phyloP scores from a whole-genome alignment of 2,329 filamentous ascomycete species.

The Fusarium newnesense region DNA sequence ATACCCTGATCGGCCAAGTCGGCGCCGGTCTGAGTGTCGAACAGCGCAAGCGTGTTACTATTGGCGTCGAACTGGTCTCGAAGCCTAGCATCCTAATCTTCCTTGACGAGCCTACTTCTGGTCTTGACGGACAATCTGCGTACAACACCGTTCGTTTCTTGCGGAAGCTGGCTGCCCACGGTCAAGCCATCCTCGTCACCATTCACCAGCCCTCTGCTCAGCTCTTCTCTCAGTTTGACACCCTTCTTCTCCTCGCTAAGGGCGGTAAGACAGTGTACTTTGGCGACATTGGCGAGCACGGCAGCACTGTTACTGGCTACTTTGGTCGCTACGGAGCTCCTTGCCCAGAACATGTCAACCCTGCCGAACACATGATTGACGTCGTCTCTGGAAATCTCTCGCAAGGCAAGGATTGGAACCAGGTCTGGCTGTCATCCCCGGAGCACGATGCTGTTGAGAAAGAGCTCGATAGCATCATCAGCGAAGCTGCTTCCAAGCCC shows the following conservation, averaged over 20 bases:
- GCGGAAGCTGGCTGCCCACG: slow-evolving; percentile 71
- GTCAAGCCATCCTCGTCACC: slow-evolving; percentile 75
- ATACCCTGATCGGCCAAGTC: slow-evolving; percentile 59
- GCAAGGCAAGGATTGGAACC: slow-evolving; percentile 69
- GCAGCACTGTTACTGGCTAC: slow-evolving; percentile 65
- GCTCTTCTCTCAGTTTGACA: slow-evolving; percentile 74
- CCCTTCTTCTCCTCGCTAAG: slow-evolving; percentile 70
- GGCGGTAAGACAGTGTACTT: slow-evolving; percentile 76
- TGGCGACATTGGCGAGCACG: slow-evolving; percentile 70
- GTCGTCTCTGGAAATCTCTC: slow-evolving; percentile 62
- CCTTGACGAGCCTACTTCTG: slow-evolving; percentile 71
- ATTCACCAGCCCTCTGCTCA: slow-evolving; percentile 77
- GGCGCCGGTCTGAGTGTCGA: slow-evolving; percentile 66
- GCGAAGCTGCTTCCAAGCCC: slow-evolving; percentile 60
- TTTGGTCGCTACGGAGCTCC: slow-evolving; percentile 74
- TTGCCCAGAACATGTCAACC: slow-evolving; percentile 72
- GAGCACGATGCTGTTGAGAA: slow-evolving; percentile 65
- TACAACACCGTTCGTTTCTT: slow-evolving; percentile 73
- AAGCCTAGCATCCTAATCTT: slow-evolving; percentile 70
- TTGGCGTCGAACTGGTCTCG: slow-evolving; percentile 70
- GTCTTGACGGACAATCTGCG: slow-evolving; percentile 75
- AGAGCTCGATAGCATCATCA: slow-evolving; percentile 72
- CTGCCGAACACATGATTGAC: slow-evolving; percentile 80
- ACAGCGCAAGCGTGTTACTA: slow-evolving; percentile 66
- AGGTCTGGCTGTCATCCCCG: slow-evolving; percentile 74